Conservation (phyloP, 768 basidiomycete species). For the Mycena crocata region DNA sequence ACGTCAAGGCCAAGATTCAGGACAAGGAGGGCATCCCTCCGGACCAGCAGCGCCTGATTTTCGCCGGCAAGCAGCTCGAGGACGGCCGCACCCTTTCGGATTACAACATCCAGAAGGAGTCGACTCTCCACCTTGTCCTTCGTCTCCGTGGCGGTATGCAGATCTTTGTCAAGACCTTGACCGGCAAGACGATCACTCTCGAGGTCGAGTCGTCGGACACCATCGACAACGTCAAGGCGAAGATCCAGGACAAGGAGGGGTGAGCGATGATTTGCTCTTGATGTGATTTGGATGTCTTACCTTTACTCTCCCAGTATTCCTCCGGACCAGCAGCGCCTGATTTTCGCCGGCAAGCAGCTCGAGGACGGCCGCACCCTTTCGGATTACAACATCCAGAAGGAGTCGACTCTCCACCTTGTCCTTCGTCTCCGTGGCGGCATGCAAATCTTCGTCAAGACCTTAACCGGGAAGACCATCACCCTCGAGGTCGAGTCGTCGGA, state of each 20-base stretch:
- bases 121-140: constrained; percentile 87
- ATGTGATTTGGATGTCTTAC: too few relatives aligned
- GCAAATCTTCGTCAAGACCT: constrained; percentile 80
- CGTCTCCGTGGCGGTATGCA: constrained; percentile 96
- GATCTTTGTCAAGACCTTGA: constrained; percentile 89
- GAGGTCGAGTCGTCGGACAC: constrained; percentile 96
- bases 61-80: constrained; percentile 95
- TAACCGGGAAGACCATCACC: constrained; percentile 83
- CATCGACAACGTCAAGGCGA: constrained; percentile 90
- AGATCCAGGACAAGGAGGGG: constrained; percentile 87
- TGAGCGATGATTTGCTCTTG: too few relatives aligned
- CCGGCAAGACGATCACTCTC: constrained; percentile 94
- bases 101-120: constrained; percentile 97
- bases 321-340: constrained; percentile 89
- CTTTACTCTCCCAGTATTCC: too few relatives aligned
- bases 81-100: constrained; percentile 92
- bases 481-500: constrained; percentile 81
- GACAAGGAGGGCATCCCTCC: constrained; percentile 90
- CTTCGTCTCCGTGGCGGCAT: constrained; percentile 74
- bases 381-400: constrained; percentile 87
- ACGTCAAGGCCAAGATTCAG: constrained; percentile 87
- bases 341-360: constrained; percentile 94
- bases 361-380: constrained; percentile 94
- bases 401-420: constrained; percentile 78
- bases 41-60: constrained; percentile 95